A percentile compares a stretch with the other conserved stretches of the same genome.
These are phyloP conservation scores for Salix exigua DNA, from an alignment of 345 rosid genomes.

Conservation along the genomic window DNA sequence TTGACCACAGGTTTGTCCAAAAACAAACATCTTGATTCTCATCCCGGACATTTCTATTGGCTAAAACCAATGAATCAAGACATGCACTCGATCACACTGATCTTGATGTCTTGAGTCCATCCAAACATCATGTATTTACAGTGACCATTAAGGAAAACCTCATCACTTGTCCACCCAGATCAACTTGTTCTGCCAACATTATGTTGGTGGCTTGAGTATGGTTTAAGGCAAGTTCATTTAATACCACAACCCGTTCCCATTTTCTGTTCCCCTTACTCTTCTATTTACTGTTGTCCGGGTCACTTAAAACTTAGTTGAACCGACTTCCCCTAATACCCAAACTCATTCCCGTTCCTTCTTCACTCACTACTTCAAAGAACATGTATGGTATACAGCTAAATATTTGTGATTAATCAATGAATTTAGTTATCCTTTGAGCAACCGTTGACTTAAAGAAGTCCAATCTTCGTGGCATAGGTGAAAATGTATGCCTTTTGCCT, in stretches of 20 bases:
- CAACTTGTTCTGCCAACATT: not conserved
- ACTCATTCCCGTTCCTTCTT: not conserved
- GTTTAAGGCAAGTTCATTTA: not conserved
- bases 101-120: not conserved
- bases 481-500: not conserved
- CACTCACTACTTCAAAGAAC: not conserved
- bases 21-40: not conserved
- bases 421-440: not conserved
- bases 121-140: not conserved
- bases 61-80: not conserved
- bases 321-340: not conserved
- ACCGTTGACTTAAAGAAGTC: not conserved
- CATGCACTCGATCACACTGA: not conserved
- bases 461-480: not conserved
- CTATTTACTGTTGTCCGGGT: not conserved
- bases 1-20: not conserved
- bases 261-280: not conserved
- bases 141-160: not conserved
- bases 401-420: not conserved
- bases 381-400: not conserved
- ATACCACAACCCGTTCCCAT: not conserved
- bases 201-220: not conserved
- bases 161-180: not conserved
- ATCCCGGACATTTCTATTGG: not conserved
- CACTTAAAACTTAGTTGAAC: not conserved